A percentile compares a stretch with the other conserved stretches of the same genome.
Evolutionary conservation across 2,329 filamentous ascomycete species (phyloP).

Genomic region (Aspergillus sergii): DNA sequence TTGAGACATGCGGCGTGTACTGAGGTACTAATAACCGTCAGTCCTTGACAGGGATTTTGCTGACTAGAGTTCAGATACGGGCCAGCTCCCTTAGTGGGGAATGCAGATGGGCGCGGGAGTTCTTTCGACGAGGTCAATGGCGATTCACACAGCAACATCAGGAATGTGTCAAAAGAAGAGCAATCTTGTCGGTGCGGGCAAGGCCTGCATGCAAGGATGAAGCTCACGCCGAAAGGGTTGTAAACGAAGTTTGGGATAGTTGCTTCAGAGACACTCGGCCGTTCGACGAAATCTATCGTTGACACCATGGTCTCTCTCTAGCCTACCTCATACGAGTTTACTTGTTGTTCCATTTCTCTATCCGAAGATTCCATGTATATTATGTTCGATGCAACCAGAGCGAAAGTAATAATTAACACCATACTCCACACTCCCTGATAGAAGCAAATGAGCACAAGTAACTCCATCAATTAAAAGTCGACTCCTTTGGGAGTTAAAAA

Average conservation of each 20-base stretch:
- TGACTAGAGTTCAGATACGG: constrained; percentile 66
- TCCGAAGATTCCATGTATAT: constrained; percentile 12
- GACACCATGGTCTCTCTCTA: constrained; percentile 24
- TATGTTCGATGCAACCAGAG: constrained; percentile 12
- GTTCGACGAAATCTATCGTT: constrained; percentile 93
- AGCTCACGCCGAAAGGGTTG: constrained; percentile 79
- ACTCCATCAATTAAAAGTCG: not conserved
- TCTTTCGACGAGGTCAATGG: constrained; percentile 83
- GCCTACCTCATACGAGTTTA: not conserved
- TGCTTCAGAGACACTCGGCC: constrained; percentile 93
- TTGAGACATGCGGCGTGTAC: constrained; percentile 90
- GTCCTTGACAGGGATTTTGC: not conserved
- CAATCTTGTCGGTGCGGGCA: constrained; percentile 75
- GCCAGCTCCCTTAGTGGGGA: constrained; percentile 92
- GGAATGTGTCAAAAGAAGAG: constrained; percentile 81
- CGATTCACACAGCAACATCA: constrained; percentile 91
- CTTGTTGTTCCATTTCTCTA: not conserved
- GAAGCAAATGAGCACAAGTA: constrained; percentile 3
- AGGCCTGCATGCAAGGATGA: constrained; percentile 82
- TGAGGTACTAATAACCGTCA: constrained; percentile 62
- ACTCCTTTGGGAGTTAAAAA: not conserved
- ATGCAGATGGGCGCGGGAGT: constrained; percentile 86
- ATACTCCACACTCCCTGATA: not conserved
- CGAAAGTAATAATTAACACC: constrained; percentile 5
- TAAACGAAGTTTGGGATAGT: constrained; percentile 98